Evolutionary conservation across 495 filamentous ascomycete genomes (phyloP), one percentile per base, ranked within the genome.

Genomic region (Talaromyces stipitatus): DNA sequence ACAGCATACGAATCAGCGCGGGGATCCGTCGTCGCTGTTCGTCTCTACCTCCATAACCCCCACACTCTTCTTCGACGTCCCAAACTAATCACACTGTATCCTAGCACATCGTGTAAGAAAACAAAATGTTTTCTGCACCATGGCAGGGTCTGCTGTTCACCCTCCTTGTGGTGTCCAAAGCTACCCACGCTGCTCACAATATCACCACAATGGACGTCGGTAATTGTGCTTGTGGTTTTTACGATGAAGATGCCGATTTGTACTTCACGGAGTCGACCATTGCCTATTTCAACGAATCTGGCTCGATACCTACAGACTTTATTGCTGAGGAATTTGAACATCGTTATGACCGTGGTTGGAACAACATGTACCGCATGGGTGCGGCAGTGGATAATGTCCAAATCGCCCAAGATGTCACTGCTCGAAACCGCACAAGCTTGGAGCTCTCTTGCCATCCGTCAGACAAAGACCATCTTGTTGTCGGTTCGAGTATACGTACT

Each of bases 251-350:
- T 16, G 64, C 65, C 3, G 52, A 59, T 5, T 26, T 64, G 14
- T 38, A 67, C n/a, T 76, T 71, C 47, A 76, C 69, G 6, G 72
- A 76, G 5, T 68, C 69, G 2, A 60, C 69, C 6, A 71, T 76
- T 29, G 68, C 69, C 3, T 74, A 76, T 58, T 76, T 76, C 64
- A 76, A 76, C 48, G 72, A 76, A 50, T 64, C 69, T 3, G 32
- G 16, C 18, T 60, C 10, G 23, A 53, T 69, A n/a, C 68, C 68
- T 23, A 14, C 53, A 3, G 55, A 61, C 7, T 63, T 63, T 27
- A 68, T 72, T 30, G 55, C 59, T 3, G 54, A 62, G 9, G 61
- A 67, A 52, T 76, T 67, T 60, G 47, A 63, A 24, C 50, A 75
- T 57, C 58, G 62, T 16, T 73, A 69, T 59, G 72, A 76, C 52